Percentiles rank a stretch among this genome's conserved stretches.
Conservation (phyloP, 2,329 filamentous ascomycete genomes). For the Fusarium sp. region DNA sequence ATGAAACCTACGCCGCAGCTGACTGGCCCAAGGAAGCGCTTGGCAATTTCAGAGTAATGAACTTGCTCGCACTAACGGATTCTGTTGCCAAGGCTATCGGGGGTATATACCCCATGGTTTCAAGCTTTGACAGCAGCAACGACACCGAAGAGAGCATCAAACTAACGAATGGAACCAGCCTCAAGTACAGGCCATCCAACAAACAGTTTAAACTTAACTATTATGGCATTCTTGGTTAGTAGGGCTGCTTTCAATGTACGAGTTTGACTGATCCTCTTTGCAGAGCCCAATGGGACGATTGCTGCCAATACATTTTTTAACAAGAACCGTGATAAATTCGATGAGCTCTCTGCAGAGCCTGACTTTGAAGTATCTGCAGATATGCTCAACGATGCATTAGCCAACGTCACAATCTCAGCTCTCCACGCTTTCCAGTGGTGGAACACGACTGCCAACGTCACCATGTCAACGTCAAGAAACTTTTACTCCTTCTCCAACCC, state of each 20-base stretch:
- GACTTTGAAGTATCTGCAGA: neutral
- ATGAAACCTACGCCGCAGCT: neutral
- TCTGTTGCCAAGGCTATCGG: neutral
- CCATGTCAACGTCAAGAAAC: neutral
- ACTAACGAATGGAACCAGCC: neutral
- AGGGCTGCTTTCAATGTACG: neutral
- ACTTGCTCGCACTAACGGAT: neutral
- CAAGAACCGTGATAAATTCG: neutral
- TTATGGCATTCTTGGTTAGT: neutral
- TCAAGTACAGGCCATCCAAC: neutral
- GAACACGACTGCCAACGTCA: neutral
- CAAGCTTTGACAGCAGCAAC: neutral
- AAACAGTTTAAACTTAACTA: neutral
- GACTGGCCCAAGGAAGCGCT: neutral
- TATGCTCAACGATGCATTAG: neutral
- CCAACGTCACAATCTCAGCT: neutral
- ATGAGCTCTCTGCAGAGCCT: neutral
- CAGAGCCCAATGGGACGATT: neutral
- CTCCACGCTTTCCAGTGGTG: neutral
- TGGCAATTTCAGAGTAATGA: neutral
- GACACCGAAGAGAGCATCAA: neutral
- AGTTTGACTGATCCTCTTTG: neutral
- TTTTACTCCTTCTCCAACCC: neutral
- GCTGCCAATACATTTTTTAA: neutral
- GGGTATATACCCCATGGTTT: neutral